Conservation (phyloP, 805 yeast genomes). For the Grigorovia jiainica region DNA sequence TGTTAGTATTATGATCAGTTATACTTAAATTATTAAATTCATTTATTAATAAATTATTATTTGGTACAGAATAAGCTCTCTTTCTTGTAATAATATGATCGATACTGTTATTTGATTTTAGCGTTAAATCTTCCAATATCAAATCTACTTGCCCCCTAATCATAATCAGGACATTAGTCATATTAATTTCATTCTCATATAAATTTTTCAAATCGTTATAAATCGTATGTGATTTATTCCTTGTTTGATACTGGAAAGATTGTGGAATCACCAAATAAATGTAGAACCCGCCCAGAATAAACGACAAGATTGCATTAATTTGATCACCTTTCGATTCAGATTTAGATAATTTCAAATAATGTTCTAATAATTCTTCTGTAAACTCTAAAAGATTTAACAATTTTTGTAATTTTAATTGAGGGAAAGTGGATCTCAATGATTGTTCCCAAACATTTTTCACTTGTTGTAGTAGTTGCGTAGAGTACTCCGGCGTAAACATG, state of each 20-base stretch:
- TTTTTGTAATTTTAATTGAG: conserved; percentile 28
- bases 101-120: conserved; percentile 9
- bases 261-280: conserved; percentile 31
- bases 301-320: conserved; percentile 25
- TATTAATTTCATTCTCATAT: conserved; percentile 30
- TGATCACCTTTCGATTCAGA: conserved; percentile 8
- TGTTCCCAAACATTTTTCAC: conserved; percentile 22
- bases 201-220: conserved; percentile 29
- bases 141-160: conserved; percentile 27
- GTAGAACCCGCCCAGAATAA: conserved; percentile 31
- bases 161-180: conserved; percentile 33
- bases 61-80: conserved; percentile 29
- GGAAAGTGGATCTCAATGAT: conserved; percentile 25
- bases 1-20: not conserved
- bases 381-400: conserved; percentile 31
- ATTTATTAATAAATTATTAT: conserved; percentile 8
- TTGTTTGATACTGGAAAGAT: conserved; percentile 33
- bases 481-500: conserved; percentile 33
- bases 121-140: conserved; percentile 15
- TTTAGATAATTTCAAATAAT: conserved; percentile 18
- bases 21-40: not conserved
- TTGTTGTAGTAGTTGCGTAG: conserved; percentile 28
- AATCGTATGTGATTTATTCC: conserved; percentile 32
- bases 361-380: conserved; percentile 29
- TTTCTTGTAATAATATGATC: conserved; percentile 14